Conservation (phyloP, 306 rosid species). For the Canavalia gladiata region DNA sequence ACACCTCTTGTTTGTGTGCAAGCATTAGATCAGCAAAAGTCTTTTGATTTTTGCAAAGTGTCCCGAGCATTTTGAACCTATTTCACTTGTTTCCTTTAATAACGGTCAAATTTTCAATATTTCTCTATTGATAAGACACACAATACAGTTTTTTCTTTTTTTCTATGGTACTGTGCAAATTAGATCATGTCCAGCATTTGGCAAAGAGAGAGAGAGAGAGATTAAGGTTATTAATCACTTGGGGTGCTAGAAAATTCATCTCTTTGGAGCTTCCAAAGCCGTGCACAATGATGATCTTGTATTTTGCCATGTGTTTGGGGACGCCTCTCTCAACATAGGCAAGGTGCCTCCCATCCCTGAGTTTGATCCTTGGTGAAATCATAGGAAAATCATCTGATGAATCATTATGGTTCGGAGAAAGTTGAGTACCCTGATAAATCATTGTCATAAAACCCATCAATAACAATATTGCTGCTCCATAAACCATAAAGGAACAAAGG, state of each 20-base stretch:
- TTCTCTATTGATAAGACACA: not conserved
- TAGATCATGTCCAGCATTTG: not conserved
- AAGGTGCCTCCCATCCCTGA: constrained; percentile 73
- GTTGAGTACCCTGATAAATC: constrained; percentile 65
- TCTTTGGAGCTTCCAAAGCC: constrained; percentile 79
- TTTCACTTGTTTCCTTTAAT: constrained; percentile 8
- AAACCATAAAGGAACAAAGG: constrained; percentile 44
- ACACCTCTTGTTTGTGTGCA: constrained; percentile 6
- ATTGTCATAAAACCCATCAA: constrained; percentile 63
- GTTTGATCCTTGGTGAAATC: constrained; percentile 66
- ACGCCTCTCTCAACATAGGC: constrained; percentile 74
- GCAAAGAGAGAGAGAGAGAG: not conserved
- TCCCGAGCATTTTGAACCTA: not conserved
- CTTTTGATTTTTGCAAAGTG: not conserved
- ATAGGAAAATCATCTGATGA: constrained; percentile 48
- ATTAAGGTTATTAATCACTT: constrained; percentile 38
- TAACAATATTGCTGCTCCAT: constrained; percentile 53
- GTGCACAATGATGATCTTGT: constrained; percentile 63
- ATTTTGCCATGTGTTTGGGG: constrained; percentile 61
- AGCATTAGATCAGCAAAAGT: not conserved
- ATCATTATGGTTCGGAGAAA: constrained; percentile 60
- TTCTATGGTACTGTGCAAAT: constrained; percentile 14
- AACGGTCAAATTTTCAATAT: constrained; percentile 10
- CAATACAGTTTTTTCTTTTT: not conserved
- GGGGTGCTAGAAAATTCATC: constrained; percentile 62